These are phyloP conservation scores for Aspergillus sparsus DNA, from an alignment of 495 filamentous ascomycete species.

Conservation along the genomic window DNA sequence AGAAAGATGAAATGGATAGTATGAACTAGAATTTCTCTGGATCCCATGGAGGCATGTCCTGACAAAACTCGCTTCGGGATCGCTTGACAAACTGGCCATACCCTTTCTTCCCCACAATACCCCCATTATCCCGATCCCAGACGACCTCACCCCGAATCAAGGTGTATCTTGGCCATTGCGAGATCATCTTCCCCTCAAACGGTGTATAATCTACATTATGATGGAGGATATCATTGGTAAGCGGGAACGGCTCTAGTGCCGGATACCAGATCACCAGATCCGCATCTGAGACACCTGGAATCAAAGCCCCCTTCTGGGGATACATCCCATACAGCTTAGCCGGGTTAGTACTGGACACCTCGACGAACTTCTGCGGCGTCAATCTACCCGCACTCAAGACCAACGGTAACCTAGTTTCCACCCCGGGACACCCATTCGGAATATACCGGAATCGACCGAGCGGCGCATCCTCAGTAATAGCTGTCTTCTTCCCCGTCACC, in stretches of 20 bases:
- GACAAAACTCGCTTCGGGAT: conserved; percentile 1
- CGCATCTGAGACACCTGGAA: conserved; percentile 51
- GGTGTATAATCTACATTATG: conserved; percentile 62
- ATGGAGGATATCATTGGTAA: conserved; percentile 56
- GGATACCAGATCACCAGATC: conserved; percentile 49
- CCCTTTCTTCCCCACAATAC: conserved; percentile 49
- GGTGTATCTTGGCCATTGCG: conserved; percentile 63
- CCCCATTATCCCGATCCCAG: conserved; percentile 55
- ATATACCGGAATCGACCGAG: conserved; percentile 40
- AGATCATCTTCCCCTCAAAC: conserved; percentile 56
- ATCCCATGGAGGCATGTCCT: conserved; percentile 8
- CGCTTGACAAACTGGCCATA: conserved; percentile 58
- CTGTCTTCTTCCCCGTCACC: conserved; percentile 18
- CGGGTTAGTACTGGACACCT: conserved; percentile 56
- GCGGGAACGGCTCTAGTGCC: conserved; percentile 34
- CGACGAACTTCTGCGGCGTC: conserved; percentile 55
- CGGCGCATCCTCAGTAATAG: conserved; percentile 14
- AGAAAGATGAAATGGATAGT: background rate
- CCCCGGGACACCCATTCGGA: conserved; percentile 60
- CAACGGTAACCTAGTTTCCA: conserved; percentile 58
- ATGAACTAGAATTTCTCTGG: background rate
- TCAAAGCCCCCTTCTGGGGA: conserved; percentile 55
- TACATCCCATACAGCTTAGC: conserved; percentile 64
- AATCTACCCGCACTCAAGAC: conserved; percentile 43
- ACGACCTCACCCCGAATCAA: conserved; percentile 58